Evolutionary conservation across 768 basidiomycete genomes (phyloP), one percentile per base, ranked within the genome.

Genomic region (Tricholoma flavovirens): DNA sequence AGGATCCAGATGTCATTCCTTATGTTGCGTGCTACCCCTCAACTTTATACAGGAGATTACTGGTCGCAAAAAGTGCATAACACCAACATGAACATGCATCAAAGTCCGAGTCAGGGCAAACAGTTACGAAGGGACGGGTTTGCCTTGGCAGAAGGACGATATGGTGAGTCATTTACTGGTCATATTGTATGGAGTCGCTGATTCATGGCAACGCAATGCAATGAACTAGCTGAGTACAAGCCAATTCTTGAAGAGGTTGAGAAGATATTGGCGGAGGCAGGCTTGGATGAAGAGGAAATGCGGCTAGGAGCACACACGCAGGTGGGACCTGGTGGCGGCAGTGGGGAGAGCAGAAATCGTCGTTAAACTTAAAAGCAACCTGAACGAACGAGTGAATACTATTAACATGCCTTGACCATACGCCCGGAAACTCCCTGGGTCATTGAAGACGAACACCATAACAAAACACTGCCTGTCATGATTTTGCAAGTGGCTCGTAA

Each of bases 211-310:
- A 22, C 33, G 24, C 42, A 38, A 29, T 59, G 15, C 10, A 32
- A 36, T 50, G n/a, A 36, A 46, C 51, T 64, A 90, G 89, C 72
- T n/a, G 75, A 74, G 33, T 96, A 96, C 66, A 90, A 92, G 63
- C 93, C 92, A 0, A 78, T 90, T 5, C 68, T 95, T 15, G 74
- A 85, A 59, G 89, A 94, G 66, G 87, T 93, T 2, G 90, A 92
- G 66, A 86, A 80, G 61, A 93, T 94, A 42, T 69, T 93, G 51
- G 82, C 80, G 9, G 90, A 91, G 62, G 92, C 93, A 0, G 93
- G 91, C 0, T 68, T 94, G 51, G 90, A 94, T 56, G 88, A 89
- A 58, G 87, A 89, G 19, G 90, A 92, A 62, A 88, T 91, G 80
- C 76, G 76, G 62, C 74, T 72, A 57, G 79, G 79, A 21, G 84